Evolutionary conservation across 805 yeast genomes (phyloP).

Genomic region (Phaffomyces opuntiae): DNA sequence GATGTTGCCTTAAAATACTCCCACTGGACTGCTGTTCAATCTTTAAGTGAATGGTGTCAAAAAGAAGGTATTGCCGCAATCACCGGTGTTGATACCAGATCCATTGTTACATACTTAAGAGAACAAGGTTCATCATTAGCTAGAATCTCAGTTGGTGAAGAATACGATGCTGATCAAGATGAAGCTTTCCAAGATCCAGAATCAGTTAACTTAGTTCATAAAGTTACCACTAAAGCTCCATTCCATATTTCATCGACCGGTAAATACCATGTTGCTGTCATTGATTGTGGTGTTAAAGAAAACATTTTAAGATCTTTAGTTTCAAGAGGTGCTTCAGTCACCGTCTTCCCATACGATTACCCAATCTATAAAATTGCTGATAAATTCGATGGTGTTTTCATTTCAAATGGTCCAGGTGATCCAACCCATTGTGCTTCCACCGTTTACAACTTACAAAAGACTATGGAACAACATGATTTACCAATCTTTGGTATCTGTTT

Average conservation of each 20-base stretch:
- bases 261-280: slow-evolving; percentile 77
- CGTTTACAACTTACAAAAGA: slow-evolving; percentile 61
- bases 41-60: slow-evolving; percentile 91
- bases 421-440: slow-evolving; percentile 87
- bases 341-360: slow-evolving; percentile 94
- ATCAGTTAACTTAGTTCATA: slow-evolving; percentile 79
- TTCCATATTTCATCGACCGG: slow-evolving; percentile 72
- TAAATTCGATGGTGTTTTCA: slow-evolving; percentile 90
- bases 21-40: slow-evolving; percentile 99
- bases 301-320: slow-evolving; percentile 92
- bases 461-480: slow-evolving; percentile 54
- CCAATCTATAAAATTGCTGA: slow-evolving; percentile 87
- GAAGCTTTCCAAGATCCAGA: slow-evolving; percentile 91
- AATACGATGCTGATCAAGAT: slow-evolving; percentile 85
- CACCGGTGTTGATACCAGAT: slow-evolving; percentile 96
- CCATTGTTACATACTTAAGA: slow-evolving; percentile 84
- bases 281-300: slow-evolving; percentile 98
- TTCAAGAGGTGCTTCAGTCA: slow-evolving; percentile 90
- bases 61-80: slow-evolving; percentile 95
- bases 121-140: slow-evolving; percentile 96
- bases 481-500: slow-evolving; percentile 97
- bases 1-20: slow-evolving; percentile 93
- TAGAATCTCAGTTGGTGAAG: slow-evolving; percentile 82
- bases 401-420: slow-evolving; percentile 97
- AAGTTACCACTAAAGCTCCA: slow-evolving; percentile 93